Base-by-base conservation (phyloP, 805 yeast genomes). In the Blastobotrys chiropterorum region DNA sequence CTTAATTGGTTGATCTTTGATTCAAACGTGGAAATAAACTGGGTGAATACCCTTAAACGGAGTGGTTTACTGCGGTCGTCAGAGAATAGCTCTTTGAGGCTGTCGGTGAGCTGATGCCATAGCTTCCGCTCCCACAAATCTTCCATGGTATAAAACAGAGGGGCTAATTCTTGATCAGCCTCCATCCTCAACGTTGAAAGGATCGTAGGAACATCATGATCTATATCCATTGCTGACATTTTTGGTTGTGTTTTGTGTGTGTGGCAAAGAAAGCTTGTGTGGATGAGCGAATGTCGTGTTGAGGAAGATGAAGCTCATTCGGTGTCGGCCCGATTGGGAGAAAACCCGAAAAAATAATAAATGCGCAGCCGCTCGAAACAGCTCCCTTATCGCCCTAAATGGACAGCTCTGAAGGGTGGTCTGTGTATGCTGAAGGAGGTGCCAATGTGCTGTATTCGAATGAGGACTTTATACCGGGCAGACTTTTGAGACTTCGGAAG, bases 61-160 rank as follows among this genome's bases (percentile, higher is more conserved):
- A 87, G 68, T 0, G 78, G 71, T 38, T 67, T 69, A 13, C 86
- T 74, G 22, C 73, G 73, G 6, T 80, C 75, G 51, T 75, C 73
- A 43, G 72, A 72, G 71, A 80, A 92, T 63, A 90, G 78, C 56
- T 76, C 77, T 38, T 71, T 70, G 52, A 94, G 72, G 4, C 80
- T 69, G 55, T 80, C 79, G 1, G 97, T 87, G 65, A 94, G 77
- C 73, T 94, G 98, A 71, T 85, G 95, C 97, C 97, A 94, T 66
- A 92, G 77, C 68, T 89, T 90, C 60, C 96, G 76, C 64, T 90
- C 96, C 70, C 88, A 86, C 52, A 75, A 74, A 61, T 89, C 96
- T 64, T 90, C 97, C 65, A 92, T 78, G 49, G 80, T 78, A 63
- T 80, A 83, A 60, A 85, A 77, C 5, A 75, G 67, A 26, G 81